These are phyloP conservation scores for Sclerotinia borealis DNA, from an alignment of 2,329 filamentous ascomycete species.

Conservation along the genomic window DNA sequence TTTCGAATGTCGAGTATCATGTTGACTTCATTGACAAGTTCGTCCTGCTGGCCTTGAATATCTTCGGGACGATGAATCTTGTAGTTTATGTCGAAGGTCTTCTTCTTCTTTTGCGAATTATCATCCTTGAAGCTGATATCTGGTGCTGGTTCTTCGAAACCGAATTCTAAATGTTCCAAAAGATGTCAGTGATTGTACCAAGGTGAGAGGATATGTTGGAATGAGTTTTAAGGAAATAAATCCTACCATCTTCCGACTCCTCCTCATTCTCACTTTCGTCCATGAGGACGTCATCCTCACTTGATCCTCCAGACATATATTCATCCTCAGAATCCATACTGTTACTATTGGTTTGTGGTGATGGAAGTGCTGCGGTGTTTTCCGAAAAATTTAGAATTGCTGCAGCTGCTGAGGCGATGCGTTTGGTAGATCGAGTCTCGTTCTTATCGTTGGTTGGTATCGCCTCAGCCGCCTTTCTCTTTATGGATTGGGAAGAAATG, in stretches of 20 bases:
- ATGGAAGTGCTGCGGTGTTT: constrained; percentile 40
- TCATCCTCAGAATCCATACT: constrained; percentile 95
- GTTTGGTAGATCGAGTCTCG: constrained; percentile 31
- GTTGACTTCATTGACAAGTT: constrained; percentile 83
- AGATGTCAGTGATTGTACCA: constrained; percentile 8
- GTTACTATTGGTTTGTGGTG: constrained; percentile 46
- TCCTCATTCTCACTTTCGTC: constrained; percentile 79
- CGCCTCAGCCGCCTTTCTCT: constrained; percentile 47
- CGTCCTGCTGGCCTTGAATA: constrained; percentile 79
- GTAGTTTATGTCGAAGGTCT: constrained; percentile 78
- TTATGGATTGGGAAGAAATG: constrained; percentile 47
- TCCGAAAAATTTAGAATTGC: constrained; percentile 16
- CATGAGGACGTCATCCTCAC: constrained; percentile 65
- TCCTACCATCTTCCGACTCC: constrained; percentile 36
- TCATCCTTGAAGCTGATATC: constrained; percentile 50
- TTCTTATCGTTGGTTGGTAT: constrained; percentile 32
- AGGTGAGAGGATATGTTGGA: constrained; percentile 1
- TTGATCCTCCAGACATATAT: constrained; percentile 79
- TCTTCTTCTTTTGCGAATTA: constrained; percentile 64
- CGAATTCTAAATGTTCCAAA: constrained; percentile 28
- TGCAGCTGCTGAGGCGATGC: constrained; percentile 35
- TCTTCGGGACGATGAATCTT: constrained; percentile 74
- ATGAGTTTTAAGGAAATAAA: not conserved
- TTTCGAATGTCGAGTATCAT: constrained; percentile 83
- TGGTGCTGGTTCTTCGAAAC: constrained; percentile 44